These are phyloP conservation scores for Pseudogymnoascus sp. DNA, from an alignment of 2,329 filamentous ascomycete genomes.

Conservation along the genomic window DNA sequence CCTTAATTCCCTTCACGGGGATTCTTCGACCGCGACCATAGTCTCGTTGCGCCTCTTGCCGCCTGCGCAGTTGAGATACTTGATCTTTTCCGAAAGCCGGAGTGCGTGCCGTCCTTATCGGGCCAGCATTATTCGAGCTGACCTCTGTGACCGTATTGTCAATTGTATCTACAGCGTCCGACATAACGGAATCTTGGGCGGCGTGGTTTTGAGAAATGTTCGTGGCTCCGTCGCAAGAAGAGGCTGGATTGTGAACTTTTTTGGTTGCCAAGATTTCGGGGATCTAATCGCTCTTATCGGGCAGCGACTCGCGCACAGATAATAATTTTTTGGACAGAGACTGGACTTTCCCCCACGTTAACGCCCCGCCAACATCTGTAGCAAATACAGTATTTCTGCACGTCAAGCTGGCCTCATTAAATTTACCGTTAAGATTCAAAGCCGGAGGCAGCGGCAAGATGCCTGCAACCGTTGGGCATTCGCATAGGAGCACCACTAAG, in stretches of 20 bases:
- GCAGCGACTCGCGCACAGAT: conserved; percentile 9
- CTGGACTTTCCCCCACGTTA: conserved; percentile 5
- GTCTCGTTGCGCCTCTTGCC: conserved; percentile 57
- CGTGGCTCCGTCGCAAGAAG: background rate
- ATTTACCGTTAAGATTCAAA: conserved; percentile 73
- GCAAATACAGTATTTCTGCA: background rate
- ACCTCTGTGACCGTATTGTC: conserved; percentile 11
- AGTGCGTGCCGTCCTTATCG: conserved; percentile 41
- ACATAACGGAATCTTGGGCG: conserved; percentile 11
- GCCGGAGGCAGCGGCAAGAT: conserved; percentile 66
- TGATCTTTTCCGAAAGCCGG: conserved; percentile 33
- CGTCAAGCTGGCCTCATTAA: conserved; percentile 54
- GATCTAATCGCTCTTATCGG: conserved; percentile 10
- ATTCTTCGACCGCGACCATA: conserved; percentile 82
- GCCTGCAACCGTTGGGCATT: conserved; percentile 66
- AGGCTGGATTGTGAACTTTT: conserved; percentile 9
- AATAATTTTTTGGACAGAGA: conserved; percentile 9
- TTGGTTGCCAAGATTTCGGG: conserved; percentile 7
- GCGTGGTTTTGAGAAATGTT: conserved; percentile 1
- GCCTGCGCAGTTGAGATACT: conserved; percentile 33
- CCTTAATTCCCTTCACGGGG: conserved; percentile 62
- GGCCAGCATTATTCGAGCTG: conserved; percentile 44
- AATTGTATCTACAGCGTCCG: conserved; percentile 14
- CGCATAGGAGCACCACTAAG: conserved; percentile 91
- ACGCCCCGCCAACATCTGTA: background rate